Percentiles rank a stretch among this genome's conserved stretches.
Conservation (phyloP, 2,329 filamentous ascomycete species). For the Fusarium haematococcum region DNA sequence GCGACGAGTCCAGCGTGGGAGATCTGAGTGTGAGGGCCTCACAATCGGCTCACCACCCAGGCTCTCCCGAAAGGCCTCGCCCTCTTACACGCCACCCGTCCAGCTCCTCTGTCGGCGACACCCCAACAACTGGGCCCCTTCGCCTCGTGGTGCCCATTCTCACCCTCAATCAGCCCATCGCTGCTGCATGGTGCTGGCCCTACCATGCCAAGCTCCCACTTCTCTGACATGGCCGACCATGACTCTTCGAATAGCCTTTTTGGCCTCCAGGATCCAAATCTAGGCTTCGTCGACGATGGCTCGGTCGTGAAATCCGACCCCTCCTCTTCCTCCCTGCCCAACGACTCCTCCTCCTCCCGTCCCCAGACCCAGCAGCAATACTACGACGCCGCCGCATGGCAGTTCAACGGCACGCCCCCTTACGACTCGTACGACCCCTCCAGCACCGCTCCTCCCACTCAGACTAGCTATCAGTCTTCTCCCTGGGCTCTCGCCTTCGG, state of each 20-base stretch:
- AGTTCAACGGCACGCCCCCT: constrained; percentile 61
- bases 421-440: constrained; percentile 59
- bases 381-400: constrained; percentile 58
- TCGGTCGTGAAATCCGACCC: constrained; percentile 49
- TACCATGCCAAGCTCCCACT: constrained; percentile 45
- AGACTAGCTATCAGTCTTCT: constrained; percentile 49
- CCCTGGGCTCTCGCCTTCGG: constrained; percentile 51
- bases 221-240: constrained; percentile 54
- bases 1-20: neutral
- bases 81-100: constrained; percentile 17
- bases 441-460: constrained; percentile 50
- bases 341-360: constrained; percentile 49
- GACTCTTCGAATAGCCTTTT: constrained; percentile 56
- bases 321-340: constrained; percentile 44
- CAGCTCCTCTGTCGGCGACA: constrained; percentile 28
- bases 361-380: constrained; percentile 49
- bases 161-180: constrained; percentile 45
- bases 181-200: constrained; percentile 45
- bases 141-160: constrained; percentile 32
- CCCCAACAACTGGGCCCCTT: constrained; percentile 31
- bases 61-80: constrained; percentile 39
- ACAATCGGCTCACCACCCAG: constrained; percentile 30
- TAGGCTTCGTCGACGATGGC: constrained; percentile 52
- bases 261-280: constrained; percentile 58
- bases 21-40: constrained; percentile 15